Evolutionary conservation across 2,329 filamentous ascomycete species (phyloP).

Genomic region (Monosporascus sp.): DNA sequence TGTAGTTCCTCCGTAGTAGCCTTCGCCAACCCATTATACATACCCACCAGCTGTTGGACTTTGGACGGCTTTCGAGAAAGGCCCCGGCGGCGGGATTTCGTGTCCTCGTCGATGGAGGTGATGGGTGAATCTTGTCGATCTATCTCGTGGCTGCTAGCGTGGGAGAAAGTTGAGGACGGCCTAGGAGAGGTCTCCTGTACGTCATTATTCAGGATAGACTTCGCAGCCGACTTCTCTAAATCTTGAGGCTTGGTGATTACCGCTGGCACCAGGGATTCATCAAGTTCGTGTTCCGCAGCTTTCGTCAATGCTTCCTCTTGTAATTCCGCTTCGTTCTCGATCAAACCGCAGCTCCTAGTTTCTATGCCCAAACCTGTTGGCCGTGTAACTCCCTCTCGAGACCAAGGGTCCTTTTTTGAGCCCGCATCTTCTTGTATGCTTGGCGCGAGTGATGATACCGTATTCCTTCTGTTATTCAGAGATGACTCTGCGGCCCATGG

Average conservation of each 20-base stretch:
- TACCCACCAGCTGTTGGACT: slow-evolving; percentile 46
- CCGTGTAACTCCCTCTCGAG: background rate
- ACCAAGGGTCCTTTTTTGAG: slow-evolving; percentile 1
- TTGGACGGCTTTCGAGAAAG: slow-evolving; percentile 34
- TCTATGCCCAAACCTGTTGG: background rate
- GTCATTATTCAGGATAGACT: slow-evolving; percentile 8
- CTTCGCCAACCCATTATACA: slow-evolving; percentile 42
- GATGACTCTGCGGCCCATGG: slow-evolving; percentile 36
- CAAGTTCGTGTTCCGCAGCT: background rate
- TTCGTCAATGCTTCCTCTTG: background rate
- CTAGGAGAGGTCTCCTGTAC: slow-evolving; percentile 18
- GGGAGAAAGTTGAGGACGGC: slow-evolving; percentile 22
- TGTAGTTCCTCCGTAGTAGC: slow-evolving; percentile 22
- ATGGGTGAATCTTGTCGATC: slow-evolving; percentile 38
- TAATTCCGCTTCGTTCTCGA: background rate
- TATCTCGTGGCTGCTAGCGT: slow-evolving; percentile 22
- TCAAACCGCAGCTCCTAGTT: background rate
- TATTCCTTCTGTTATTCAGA: slow-evolving; percentile 14
- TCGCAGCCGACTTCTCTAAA: slow-evolving; percentile 1
- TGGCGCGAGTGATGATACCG: slow-evolving; percentile 3
- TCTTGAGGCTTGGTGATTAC: background rate
- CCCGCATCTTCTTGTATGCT: slow-evolving; percentile 2
- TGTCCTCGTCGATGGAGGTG: slow-evolving; percentile 40
- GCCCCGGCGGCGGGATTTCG: slow-evolving; percentile 17
- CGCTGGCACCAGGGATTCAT: background rate